These are phyloP conservation scores for Exophiala sideris DNA, from an alignment of 2,329 filamentous ascomycete genomes.

Conservation along the genomic window DNA sequence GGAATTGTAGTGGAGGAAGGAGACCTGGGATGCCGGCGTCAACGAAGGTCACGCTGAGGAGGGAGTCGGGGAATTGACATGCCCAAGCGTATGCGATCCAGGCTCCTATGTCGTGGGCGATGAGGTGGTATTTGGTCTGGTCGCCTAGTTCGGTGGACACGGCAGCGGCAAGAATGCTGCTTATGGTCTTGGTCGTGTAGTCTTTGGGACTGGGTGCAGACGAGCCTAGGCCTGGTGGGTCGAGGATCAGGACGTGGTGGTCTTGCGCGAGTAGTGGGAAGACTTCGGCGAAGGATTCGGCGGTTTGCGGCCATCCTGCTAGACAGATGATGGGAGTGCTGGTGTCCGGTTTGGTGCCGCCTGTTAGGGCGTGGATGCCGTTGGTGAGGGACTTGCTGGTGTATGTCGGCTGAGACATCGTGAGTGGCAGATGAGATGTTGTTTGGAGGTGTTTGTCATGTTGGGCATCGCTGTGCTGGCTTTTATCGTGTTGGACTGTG, in stretches of 20 bases:
- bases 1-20: slow-evolving; percentile 22
- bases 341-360: slow-evolving; percentile 17
- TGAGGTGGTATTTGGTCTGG: slow-evolving; percentile 27
- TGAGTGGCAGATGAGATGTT: not conserved
- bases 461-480: not conserved
- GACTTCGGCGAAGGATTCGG: slow-evolving; percentile 28
- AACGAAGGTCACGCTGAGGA: slow-evolving; percentile 29
- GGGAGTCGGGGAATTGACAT: slow-evolving; percentile 24
- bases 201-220: slow-evolving; percentile 23
- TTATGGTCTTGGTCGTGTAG: slow-evolving; percentile 29
- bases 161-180: slow-evolving; percentile 27
- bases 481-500: not conserved
- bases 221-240: slow-evolving; percentile 29
- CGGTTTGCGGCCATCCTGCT: slow-evolving; percentile 31
- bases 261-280: slow-evolving; percentile 27
- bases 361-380: slow-evolving; percentile 28
- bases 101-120: slow-evolving; percentile 31
- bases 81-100: slow-evolving; percentile 31
- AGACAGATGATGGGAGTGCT: slow-evolving; percentile 28
- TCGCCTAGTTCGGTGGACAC: slow-evolving; percentile 1
- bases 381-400: slow-evolving; percentile 5
- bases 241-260: slow-evolving; percentile 29
- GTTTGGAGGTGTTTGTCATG: not conserved
- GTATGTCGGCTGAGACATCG: not conserved
- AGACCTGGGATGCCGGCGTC: slow-evolving; percentile 28